These are phyloP conservation scores for Triglochin maritima DNA, from an alignment of 106 monocot genomes.

Conservation along the genomic window DNA sequence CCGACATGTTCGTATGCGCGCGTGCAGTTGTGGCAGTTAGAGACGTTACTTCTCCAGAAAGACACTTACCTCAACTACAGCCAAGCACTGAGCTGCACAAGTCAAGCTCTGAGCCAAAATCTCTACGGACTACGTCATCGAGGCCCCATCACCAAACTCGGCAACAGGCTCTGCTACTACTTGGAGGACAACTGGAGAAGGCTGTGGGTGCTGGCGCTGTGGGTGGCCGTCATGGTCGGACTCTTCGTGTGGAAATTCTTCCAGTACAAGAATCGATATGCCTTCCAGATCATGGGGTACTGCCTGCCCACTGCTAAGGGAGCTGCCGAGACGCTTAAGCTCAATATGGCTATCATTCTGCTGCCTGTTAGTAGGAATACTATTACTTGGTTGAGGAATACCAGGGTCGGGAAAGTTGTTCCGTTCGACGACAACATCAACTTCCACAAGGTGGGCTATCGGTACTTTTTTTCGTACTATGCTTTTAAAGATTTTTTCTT, in stretches of 20 bases:
- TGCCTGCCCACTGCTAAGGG: slow-evolving; percentile 83
- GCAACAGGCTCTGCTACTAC: slow-evolving; percentile 54
- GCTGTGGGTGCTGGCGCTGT: slow-evolving; percentile 59
- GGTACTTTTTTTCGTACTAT: neutral
- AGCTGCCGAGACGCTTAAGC: slow-evolving; percentile 87
- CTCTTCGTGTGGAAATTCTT: slow-evolving; percentile 89
- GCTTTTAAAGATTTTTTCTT: no score
- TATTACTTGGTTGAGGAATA: slow-evolving; percentile 74
- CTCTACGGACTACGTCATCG: slow-evolving; percentile 42
- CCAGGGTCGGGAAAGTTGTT: slow-evolving; percentile 28
- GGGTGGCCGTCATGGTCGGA: slow-evolving; percentile 46
- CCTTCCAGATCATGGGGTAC: slow-evolving; percentile 85
- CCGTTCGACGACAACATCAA: slow-evolving; percentile 95
- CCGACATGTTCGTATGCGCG: no score
- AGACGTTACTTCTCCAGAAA: slow-evolving; percentile 78
- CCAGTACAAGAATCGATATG: slow-evolving; percentile 55
- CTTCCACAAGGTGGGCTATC: slow-evolving; percentile 70
- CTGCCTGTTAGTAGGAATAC: slow-evolving; percentile 87
- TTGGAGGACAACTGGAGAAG: slow-evolving; percentile 83
- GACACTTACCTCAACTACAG: slow-evolving; percentile 92
- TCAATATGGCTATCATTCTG: slow-evolving; percentile 86
- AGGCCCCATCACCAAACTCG: slow-evolving; percentile 50
- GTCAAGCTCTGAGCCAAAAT: slow-evolving; percentile 94
- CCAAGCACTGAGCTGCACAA: slow-evolving; percentile 80
- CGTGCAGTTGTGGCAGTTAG: slow-evolving; percentile 82